Base-by-base conservation (phyloP, 106 monocot species). In the Allium cepa region DNA sequence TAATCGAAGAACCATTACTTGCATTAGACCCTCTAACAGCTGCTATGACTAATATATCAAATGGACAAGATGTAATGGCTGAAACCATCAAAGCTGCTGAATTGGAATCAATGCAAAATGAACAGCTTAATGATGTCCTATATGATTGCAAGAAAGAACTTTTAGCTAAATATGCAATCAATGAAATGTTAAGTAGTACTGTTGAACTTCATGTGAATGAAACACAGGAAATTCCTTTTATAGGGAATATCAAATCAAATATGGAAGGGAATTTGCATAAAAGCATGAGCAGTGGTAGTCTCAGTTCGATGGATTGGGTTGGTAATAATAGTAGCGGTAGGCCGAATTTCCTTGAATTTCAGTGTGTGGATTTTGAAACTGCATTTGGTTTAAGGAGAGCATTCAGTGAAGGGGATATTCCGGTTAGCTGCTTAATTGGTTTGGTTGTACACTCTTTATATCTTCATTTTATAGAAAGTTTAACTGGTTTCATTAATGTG, bases 91-190 rank as follows among this genome's bases (percentile, higher is more conserved):
- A 81, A 12, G 77, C 50, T 56, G 70, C 75, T 28, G 71, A 55
- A 3, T 3, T 81, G 45, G 65, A 70, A 46, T 46, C 73, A 0
- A 78, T 75, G 22, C 78, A 74, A 58, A 75, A 71, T 59, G 83
- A 68, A 18, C 66, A 62, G 16, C 56, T 83, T 50, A 73, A 48
- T 50, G 86, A 90, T 17, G 75, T 81, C 16, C 76, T 83, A 53
- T 78, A 79, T 22, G 86, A 90, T 22, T 90, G 85, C 75, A 76
- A 78, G 78, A 83, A 90, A 26, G 85, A 80, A 36, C 71, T 81
- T 4, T 65, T 80, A 16, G 79, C 69, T 14, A 75, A 78, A 47
- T 75, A 69, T 47, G 75, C 59, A 36, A 63, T 62, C 15, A 47
- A 57, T 26, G 81, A 84, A 17, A 61, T 71, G 68, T 7, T 76